phyloP scores from a whole-genome alignment of 2,329 filamentous ascomycete genomes.

The Tolypocladium cylindrosporum region DNA sequence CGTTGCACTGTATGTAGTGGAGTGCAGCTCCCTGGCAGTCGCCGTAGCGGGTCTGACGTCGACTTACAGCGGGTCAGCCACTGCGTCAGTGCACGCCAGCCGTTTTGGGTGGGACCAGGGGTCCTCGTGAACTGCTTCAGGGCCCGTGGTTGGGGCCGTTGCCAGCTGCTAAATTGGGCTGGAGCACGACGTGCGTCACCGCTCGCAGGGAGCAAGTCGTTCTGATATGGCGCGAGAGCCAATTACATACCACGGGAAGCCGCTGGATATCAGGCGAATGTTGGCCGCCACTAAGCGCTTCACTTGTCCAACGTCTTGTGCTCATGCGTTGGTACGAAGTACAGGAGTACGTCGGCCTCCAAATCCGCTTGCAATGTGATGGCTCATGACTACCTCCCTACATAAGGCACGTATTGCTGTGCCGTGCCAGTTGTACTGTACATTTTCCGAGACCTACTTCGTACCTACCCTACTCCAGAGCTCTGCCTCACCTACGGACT shows the following conservation, averaged over 20 bases:
- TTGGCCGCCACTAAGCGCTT: background rate
- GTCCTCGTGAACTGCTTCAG: background rate
- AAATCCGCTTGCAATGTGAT: too few relatives aligned
- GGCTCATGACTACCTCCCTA: too few relatives aligned
- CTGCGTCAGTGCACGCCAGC: background rate
- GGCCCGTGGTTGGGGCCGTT: background rate
- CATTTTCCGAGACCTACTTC: too few relatives aligned
- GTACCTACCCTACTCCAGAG: too few relatives aligned
- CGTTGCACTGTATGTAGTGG: too few relatives aligned
- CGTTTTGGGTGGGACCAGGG: background rate
- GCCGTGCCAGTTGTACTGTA: too few relatives aligned
- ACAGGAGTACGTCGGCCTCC: background rate
- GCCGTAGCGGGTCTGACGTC: background rate
- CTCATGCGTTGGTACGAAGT: too few relatives aligned
- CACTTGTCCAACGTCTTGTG: background rate
- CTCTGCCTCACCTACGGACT: too few relatives aligned
- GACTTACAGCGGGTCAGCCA: background rate
- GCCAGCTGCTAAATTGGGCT: background rate
- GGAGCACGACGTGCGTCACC: background rate
- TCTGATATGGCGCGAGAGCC: background rate
- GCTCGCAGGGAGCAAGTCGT: background rate
- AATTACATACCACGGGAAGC: background rate
- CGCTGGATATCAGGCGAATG: background rate
- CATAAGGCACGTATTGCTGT: too few relatives aligned
- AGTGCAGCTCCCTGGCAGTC: background rate